Conservation (phyloP, 768 basidiomycete genomes). For the Phylloporus scabripes region DNA sequence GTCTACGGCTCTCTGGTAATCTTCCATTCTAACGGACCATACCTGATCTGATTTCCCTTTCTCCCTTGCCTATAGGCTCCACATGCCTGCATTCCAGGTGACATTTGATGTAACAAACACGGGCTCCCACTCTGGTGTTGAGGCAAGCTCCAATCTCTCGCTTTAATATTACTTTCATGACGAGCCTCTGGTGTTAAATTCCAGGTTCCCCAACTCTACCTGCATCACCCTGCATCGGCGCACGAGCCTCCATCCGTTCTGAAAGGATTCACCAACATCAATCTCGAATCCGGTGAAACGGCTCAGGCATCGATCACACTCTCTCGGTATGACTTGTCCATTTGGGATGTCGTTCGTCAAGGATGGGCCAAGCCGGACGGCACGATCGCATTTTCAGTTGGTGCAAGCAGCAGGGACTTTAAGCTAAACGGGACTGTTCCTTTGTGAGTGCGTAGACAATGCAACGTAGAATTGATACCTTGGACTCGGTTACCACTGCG, state of each 20-base stretch:
- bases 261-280: slow-evolving; percentile 62
- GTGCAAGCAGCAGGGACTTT: slow-evolving; percentile 62
- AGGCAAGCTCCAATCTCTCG: slow-evolving; percentile 37
- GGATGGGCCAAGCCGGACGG: slow-evolving; percentile 71
- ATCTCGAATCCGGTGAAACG: slow-evolving; percentile 43
- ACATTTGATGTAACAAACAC: slow-evolving; percentile 64
- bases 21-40: background rate
- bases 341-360: slow-evolving; percentile 72
- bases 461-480: background rate
- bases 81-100: slow-evolving; percentile 57
- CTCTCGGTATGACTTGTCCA: slow-evolving; percentile 63
- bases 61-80: slow-evolving; percentile 41
- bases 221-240: slow-evolving; percentile 58
- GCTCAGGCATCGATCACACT: slow-evolving; percentile 48
- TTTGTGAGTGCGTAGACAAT: slow-evolving; percentile 2
- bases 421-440: slow-evolving; percentile 43
- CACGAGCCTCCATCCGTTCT: slow-evolving; percentile 69
- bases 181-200: background rate
- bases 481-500: background rate
- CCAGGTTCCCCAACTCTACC: slow-evolving; percentile 70
- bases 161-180: background rate
- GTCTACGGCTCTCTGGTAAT: slow-evolving; percentile 54
- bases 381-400: slow-evolving; percentile 55
- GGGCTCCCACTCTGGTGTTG: slow-evolving; percentile 57
- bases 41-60: background rate